Evolutionary conservation across 164 flowering plant genomes (phyloP), one percentile per base, ranked within the genome.

Genomic region (Aristolochia contorta): DNA sequence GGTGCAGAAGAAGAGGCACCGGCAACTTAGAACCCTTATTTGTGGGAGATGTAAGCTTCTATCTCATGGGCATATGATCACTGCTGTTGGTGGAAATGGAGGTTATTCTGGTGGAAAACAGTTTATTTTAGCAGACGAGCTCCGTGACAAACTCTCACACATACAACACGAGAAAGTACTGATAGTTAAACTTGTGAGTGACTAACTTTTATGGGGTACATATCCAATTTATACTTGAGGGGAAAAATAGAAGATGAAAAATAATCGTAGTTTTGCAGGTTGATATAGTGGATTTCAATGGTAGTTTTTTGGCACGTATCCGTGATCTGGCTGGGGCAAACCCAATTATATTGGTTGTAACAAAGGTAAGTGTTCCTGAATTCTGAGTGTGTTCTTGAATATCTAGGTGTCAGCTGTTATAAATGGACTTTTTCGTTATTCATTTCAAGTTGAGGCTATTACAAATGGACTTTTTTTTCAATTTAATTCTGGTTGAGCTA

Each of bases 21-120:
- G 65, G 52, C 98, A 93, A 75, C 90, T 93, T 46, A 80, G 75
- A 64, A 93, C 83, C 1, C 78, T 93, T 50, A 77, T 93, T 1
- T 93, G 98, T 68, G 90, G 94, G 68, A 83, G 98, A 75, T 93
- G 98, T 68, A 68, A 63, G 62, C 89, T 86, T 56, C 61, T 93
- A 63, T 84, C 96, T 64, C 98, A 93, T 71, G 98, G 98, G 54
- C 94, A 86, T 51, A 93, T 93, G 98, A 80, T 93, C 54, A 93
- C 98, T 59, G 98, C 98, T 57, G 98, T 93, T 57, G 97, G 97
- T 61, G 98, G 98, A 45, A 76, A 93, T 79, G 98, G 97, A 56
- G 98, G 98, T 52, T 93, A 93, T 74, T 47, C 96, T 51, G 98
- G 98, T 21, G 96, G 98, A 56, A 87, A 87, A 67, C 97, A 84